Base-by-base conservation (phyloP, 805 yeast species). In the Scheffersomyces coipomensis region DNA sequence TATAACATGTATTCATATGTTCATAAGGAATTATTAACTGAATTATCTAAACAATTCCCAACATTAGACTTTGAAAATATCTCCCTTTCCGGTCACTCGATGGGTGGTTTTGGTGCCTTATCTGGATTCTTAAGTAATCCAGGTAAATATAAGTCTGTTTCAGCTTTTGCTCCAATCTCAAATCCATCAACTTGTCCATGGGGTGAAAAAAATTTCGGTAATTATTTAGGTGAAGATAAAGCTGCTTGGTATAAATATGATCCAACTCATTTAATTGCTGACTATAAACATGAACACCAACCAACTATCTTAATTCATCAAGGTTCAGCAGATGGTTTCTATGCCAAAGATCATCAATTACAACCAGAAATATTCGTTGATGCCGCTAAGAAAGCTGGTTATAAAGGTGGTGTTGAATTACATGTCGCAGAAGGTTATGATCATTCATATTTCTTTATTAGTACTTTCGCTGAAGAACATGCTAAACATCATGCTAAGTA, bases 41-140 rank as follows among this genome's bases (percentile, higher is more conserved):
- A 62, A 21, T 66, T 88, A 48, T 60, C 74, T 11, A 56, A 56
- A 21, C 60, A 64, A 13, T 74, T 60, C 39, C 44, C 66, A 2
- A 60, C 64, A 29, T 66, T 91, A 44, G 88, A 91, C 61, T 81
- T 83, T 45, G 58, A 65, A 29, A 82, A 76, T 29, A 74, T 81
- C 37, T 77, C 91, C 16, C 79, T 91, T 48, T 81, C 93, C n/a
- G 99, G 99, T 32, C 98, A 93, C 62, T 93, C 99, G 1, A 93
- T 93, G 98, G 99, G 99, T 36, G 99, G 99, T 1, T 88, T 78
- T 58, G 99, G 98, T 41, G 95, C 99, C 0, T 64, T 91, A 44
- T 67, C 84, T 44, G 75, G 78, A 12, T 76, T 72, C 48, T 64
- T 91, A 43, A 77, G 73, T 46, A 79, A 85, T 58, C 87, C 90